These are phyloP conservation scores for Aspergillus pseudoviridinutans DNA, from an alignment of 2,329 filamentous ascomycete genomes.

Conservation along the genomic window DNA sequence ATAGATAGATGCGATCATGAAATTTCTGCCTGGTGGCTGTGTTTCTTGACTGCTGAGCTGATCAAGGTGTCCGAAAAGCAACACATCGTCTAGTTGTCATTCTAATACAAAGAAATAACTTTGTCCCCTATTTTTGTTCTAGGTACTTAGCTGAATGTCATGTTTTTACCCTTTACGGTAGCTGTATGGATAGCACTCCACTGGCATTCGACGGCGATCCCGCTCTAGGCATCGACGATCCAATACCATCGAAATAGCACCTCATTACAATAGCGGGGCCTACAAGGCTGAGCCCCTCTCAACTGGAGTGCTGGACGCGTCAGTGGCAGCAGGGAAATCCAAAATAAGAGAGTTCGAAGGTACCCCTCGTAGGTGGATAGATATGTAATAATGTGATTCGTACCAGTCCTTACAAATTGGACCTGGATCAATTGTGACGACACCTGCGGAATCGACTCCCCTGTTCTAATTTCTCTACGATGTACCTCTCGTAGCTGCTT, in stretches of 20 bases:
- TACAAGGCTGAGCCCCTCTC: not conserved
- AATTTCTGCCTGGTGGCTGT: no score
- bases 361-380: no score
- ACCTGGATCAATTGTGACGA: not conserved
- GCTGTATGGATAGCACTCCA: not conserved
- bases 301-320: not conserved
- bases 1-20: no score
- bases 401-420: no score
- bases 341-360: no score
- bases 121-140: not conserved
- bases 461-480: no score
- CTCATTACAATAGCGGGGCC: not conserved
- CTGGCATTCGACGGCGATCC: not conserved
- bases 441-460: not conserved
- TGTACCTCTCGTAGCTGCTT: not conserved
- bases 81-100: no score
- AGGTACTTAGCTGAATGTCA: not conserved
- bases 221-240: not conserved
- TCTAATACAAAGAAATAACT: no score
- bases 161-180: not conserved
- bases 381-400: no score
- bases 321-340: not conserved
- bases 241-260: not conserved
- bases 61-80: no score
- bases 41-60: no score